phyloP scores from a whole-genome alignment of 352 stramenopile species.

The Blastocystis sp. region DNA sequence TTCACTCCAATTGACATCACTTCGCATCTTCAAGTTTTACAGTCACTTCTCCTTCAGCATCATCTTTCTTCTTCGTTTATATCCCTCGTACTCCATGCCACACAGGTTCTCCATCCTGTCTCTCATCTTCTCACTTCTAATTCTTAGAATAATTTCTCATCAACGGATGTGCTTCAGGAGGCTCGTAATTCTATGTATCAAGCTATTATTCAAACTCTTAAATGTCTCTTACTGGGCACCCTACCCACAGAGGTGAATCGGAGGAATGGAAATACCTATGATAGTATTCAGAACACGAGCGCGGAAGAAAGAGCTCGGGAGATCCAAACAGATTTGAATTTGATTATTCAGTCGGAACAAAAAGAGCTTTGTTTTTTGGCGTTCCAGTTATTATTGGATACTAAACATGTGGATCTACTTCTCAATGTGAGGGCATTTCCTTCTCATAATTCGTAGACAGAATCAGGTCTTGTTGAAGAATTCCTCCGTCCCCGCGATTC shows the following conservation, averaged over 20 bases:
- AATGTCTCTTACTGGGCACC: background rate
- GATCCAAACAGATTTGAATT: background rate
- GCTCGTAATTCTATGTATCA: background rate
- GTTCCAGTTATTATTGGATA: slow-evolving; percentile 10
- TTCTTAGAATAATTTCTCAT: background rate
- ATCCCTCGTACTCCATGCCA: background rate
- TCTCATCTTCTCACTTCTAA: background rate
- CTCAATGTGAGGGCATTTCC: background rate
- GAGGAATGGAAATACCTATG: background rate
- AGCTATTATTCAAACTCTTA: slow-evolving; percentile 10
- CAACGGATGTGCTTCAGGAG: background rate
- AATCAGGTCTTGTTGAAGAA: background rate
- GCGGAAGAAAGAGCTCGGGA: background rate
- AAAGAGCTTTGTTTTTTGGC: slow-evolving; percentile 19
- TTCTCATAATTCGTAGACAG: background rate
- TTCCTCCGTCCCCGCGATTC: background rate
- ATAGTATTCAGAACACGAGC: background rate
- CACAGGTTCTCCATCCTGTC: background rate
- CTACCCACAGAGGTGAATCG: background rate
- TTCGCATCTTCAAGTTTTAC: background rate
- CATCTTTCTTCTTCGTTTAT: background rate
- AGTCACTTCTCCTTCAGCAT: background rate
- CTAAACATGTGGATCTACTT: slow-evolving; percentile 19
- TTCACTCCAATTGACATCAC: background rate
- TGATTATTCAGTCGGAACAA: background rate